Evolutionary conservation across 306 rosid genomes (phyloP).

Genomic region (Crataegus laevigata): DNA sequence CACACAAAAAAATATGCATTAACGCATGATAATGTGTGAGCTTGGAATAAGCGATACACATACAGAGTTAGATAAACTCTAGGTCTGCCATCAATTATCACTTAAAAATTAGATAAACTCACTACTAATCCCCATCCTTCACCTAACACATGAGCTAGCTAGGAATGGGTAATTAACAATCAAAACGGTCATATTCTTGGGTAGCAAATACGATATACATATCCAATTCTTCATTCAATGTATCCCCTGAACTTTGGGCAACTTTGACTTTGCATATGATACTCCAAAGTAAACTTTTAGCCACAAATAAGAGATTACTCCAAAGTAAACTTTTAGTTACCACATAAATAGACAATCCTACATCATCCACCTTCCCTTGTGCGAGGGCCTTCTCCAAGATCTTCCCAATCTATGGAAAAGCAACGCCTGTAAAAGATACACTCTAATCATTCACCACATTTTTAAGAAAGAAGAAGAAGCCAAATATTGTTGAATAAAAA

Average conservation of each 20-base stretch:
- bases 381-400: slow-evolving; percentile 64
- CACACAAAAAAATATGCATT: background rate
- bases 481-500: too few relatives aligned
- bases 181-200: too few relatives aligned
- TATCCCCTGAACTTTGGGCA: background rate
- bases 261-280: background rate
- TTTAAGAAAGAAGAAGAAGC: too few relatives aligned
- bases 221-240: background rate
- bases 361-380: slow-evolving; percentile 49
- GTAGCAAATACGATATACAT: background rate
- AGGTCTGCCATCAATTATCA: too few relatives aligned
- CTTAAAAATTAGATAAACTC: background rate
- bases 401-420: slow-evolving; percentile 81
- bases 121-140: background rate
- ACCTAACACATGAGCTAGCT: too few relatives aligned
- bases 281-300: background rate
- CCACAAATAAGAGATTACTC: background rate
- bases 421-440: slow-evolving; percentile 47
- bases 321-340: background rate
- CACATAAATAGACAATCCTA: background rate
- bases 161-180: too few relatives aligned
- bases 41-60: too few relatives aligned
- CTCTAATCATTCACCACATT: too few relatives aligned
- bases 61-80: background rate
- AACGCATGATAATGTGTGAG: background rate